Evolutionary conservation across 768 basidiomycete species (phyloP).

Genomic region (Clavulina sp.): DNA sequence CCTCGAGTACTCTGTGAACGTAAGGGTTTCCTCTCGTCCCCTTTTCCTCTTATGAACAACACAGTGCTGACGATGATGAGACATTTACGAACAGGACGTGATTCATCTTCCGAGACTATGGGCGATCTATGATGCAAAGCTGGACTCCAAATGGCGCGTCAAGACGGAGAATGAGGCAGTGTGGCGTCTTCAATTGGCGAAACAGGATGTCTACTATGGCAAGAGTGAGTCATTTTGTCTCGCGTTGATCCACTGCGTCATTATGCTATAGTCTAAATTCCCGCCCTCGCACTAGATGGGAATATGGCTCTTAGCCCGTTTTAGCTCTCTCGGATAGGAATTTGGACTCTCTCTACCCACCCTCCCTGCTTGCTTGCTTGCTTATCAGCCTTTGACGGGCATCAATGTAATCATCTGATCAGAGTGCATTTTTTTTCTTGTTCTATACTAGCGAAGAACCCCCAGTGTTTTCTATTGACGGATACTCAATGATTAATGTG

Average conservation of each 20-base stretch:
- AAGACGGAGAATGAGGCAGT: slow-evolving; percentile 9
- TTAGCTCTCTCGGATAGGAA: too few species aligned
- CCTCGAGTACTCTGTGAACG: slow-evolving; percentile 6
- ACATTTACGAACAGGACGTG: slow-evolving; percentile 1
- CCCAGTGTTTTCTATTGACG: too few species aligned
- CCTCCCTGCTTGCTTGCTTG: too few species aligned
- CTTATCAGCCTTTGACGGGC: too few species aligned
- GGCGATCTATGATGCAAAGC: slow-evolving; percentile 1
- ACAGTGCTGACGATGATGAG: neutral
- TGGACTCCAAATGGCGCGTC: slow-evolving; percentile 6
- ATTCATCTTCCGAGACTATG: slow-evolving; percentile 6
- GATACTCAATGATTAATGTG: too few species aligned
- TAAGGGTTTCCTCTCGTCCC: too few species aligned
- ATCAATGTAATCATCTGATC: too few species aligned
- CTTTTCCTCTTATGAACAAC: neutral
- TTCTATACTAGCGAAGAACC: too few species aligned
- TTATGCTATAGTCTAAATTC: neutral
- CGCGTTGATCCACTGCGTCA: neutral
- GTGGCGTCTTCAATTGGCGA: slow-evolving; percentile 7
- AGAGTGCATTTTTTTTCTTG: too few species aligned
- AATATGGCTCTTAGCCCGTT: neutral
- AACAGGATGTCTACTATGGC: slow-evolving; percentile 8
- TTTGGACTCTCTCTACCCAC: too few species aligned
- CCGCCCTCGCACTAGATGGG: neutral
- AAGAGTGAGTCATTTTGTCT: neutral